These are phyloP conservation scores for Ustilago shanxiensis DNA, from an alignment of 1,284 basidiomycete genomes.

Conservation along the genomic window DNA sequence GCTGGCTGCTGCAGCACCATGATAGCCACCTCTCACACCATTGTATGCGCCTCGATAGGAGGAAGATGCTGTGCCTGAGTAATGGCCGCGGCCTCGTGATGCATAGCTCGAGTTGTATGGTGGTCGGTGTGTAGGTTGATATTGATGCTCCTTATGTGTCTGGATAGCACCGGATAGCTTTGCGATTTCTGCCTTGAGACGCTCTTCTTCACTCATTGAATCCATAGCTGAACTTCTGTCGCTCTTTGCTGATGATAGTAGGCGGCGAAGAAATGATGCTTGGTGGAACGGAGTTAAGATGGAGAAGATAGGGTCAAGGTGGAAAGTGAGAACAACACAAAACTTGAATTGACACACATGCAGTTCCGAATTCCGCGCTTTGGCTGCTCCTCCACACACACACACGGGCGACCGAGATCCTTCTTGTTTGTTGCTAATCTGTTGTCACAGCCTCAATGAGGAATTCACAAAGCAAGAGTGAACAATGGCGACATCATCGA, in stretches of 20 bases:
- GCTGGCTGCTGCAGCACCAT: neutral
- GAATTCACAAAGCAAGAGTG: too few species aligned
- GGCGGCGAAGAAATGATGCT: neutral
- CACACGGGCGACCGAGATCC: too few species aligned
- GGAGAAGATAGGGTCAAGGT: constrained; percentile 4
- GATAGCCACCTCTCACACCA: constrained; percentile 19
- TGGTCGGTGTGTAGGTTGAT: constrained; percentile 14
- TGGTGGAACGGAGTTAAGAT: constrained; percentile 7
- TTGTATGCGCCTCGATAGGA: constrained; percentile 25
- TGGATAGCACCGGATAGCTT: constrained; percentile 65
- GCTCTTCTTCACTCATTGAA: constrained; percentile 52
- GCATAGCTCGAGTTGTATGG: constrained; percentile 14
- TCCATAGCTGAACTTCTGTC: constrained; percentile 7
- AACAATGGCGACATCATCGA: too few species aligned
- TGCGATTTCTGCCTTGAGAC: constrained; percentile 63
- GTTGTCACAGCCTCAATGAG: too few species aligned
- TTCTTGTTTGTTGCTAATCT: too few species aligned
- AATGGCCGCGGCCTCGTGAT: constrained; percentile 24
- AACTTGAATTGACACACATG: constrained; percentile 4
- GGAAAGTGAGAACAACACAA: constrained; percentile 9
- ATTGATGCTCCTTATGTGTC: constrained; percentile 38
- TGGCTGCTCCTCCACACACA: constrained; percentile 15
- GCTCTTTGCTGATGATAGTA: neutral
- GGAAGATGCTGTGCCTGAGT: constrained; percentile 3
- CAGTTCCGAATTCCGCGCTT: constrained; percentile 29